Evolutionary conservation across 116 monocot species (phyloP).

Genomic region (Phalaenopsis hybrid): DNA sequence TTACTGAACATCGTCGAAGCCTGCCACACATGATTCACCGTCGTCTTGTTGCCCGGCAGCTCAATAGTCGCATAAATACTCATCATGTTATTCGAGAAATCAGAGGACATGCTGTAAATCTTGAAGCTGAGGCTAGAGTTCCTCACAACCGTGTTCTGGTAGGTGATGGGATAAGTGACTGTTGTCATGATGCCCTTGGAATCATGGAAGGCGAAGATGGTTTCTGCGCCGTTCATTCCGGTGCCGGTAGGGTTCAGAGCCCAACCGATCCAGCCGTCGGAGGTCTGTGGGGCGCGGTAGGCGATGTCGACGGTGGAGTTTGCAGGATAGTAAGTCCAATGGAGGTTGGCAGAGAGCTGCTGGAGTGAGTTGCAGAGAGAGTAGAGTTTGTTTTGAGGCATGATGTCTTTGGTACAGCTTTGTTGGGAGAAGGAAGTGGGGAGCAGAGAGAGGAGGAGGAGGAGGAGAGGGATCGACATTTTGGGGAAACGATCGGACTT

Average conservation of each 20-base stretch:
- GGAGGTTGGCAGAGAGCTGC: slow-evolving; percentile 42
- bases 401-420: slow-evolving; percentile 23
- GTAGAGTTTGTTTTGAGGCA: slow-evolving; percentile 43
- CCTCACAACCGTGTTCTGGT: slow-evolving; percentile 14
- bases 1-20: slow-evolving; percentile 12
- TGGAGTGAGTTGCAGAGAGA: slow-evolving; percentile 45
- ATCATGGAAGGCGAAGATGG: slow-evolving; percentile 44
- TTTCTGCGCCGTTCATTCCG: slow-evolving; percentile 50
- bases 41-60: slow-evolving; percentile 34
- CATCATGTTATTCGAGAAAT: slow-evolving; percentile 28
- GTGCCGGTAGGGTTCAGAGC: slow-evolving; percentile 48
- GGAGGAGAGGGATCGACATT: neutral
- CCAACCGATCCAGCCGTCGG: slow-evolving; percentile 59
- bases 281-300: slow-evolving; percentile 35
- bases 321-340: slow-evolving; percentile 50
- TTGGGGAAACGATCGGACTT: neutral
- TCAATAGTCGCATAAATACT: slow-evolving; percentile 53
- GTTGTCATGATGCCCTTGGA: slow-evolving; percentile 22
- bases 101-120: slow-evolving; percentile 22
- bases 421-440: slow-evolving; percentile 19
- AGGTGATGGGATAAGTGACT: slow-evolving; percentile 12
- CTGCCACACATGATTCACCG: slow-evolving; percentile 70
- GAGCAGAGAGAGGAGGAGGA: slow-evolving; percentile 4
- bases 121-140: slow-evolving; percentile 31
- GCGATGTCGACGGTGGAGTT: slow-evolving; percentile 47